phyloP scores from a whole-genome alignment of 179 eudicot species.

The Corrigiola litoralis region DNA sequence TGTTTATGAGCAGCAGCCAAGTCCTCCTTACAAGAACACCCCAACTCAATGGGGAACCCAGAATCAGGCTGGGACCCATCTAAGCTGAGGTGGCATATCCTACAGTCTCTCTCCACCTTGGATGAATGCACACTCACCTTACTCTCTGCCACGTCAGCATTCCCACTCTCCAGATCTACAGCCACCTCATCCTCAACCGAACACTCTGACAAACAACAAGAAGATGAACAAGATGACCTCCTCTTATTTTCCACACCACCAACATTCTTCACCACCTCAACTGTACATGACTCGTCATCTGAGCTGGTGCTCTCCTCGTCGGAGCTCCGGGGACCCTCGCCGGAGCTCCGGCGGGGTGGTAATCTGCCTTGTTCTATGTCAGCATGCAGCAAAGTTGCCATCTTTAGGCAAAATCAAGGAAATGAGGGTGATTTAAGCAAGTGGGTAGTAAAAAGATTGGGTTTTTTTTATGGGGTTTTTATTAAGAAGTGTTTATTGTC shows the following conservation, averaged over 20 bases:
- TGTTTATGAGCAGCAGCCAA: slow-evolving; percentile 85
- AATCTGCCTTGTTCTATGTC: slow-evolving; percentile 26
- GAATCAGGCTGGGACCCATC: slow-evolving; percentile 48
- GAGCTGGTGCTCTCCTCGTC: background rate
- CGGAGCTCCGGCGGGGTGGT: slow-evolving; percentile 15
- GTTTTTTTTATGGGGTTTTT: too few species aligned
- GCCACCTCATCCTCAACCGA: slow-evolving; percentile 33
- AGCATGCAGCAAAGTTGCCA: background rate
- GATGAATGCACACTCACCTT: slow-evolving; percentile 26
- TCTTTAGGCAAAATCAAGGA: too few species aligned
- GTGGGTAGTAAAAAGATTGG: too few species aligned
- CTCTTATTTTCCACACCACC: slow-evolving; percentile 2
- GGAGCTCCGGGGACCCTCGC: slow-evolving; percentile 12
- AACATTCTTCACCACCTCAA: background rate
- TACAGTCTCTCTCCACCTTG: slow-evolving; percentile 54
- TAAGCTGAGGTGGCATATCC: slow-evolving; percentile 75
- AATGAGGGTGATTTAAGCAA: too few species aligned
- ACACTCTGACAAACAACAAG: slow-evolving; percentile 29
- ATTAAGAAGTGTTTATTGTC: too few species aligned
- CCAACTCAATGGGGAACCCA: slow-evolving; percentile 59
- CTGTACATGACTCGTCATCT: slow-evolving; percentile 3
- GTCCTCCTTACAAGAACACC: slow-evolving; percentile 79
- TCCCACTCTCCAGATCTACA: slow-evolving; percentile 46
- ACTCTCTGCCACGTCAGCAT: slow-evolving; percentile 2
- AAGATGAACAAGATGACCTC: slow-evolving; percentile 23